phyloP scores from a whole-genome alignment of 164 flowering plant genomes.

The Aristolochia fimbriata region DNA sequence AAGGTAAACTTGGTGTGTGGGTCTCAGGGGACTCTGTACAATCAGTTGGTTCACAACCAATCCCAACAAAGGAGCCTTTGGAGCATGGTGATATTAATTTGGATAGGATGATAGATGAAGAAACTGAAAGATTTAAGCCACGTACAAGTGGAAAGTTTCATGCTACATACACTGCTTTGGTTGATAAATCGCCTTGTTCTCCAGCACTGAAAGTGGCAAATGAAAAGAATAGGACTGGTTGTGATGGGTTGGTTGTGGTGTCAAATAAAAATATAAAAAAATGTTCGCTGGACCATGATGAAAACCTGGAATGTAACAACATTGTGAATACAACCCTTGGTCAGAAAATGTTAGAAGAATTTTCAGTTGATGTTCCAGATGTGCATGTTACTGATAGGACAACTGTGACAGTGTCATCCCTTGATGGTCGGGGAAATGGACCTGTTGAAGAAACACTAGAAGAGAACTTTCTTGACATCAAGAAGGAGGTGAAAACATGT shows the following conservation, averaged over 20 bases:
- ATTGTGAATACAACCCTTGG: too few species aligned
- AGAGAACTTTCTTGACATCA: slow-evolving; percentile 5
- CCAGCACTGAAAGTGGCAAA: slow-evolving; percentile 3
- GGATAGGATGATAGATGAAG: background rate
- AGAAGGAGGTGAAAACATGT: slow-evolving; percentile 32
- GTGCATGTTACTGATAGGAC: too few species aligned
- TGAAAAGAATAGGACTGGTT: slow-evolving; percentile 3
- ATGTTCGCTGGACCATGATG: slow-evolving; percentile 5
- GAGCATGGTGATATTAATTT: background rate
- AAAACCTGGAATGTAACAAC: too few species aligned
- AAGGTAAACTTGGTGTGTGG: background rate
- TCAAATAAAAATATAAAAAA: slow-evolving; percentile 27
- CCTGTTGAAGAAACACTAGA: slow-evolving; percentile 2
- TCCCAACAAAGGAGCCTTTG: background rate
- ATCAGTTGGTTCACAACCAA: background rate
- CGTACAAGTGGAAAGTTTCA: background rate
- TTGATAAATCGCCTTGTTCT: slow-evolving; percentile 1
- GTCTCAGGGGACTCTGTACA: background rate
- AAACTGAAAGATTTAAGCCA: background rate
- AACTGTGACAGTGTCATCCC: too few species aligned
- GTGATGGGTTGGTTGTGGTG: slow-evolving; percentile 7
- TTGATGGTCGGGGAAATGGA: slow-evolving; percentile 5
- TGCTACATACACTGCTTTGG: slow-evolving; percentile 2
- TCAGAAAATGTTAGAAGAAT: too few species aligned
- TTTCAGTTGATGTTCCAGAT: too few species aligned